Conservation (phyloP, 345 rosid species). For the Brassica rapa region DNA sequence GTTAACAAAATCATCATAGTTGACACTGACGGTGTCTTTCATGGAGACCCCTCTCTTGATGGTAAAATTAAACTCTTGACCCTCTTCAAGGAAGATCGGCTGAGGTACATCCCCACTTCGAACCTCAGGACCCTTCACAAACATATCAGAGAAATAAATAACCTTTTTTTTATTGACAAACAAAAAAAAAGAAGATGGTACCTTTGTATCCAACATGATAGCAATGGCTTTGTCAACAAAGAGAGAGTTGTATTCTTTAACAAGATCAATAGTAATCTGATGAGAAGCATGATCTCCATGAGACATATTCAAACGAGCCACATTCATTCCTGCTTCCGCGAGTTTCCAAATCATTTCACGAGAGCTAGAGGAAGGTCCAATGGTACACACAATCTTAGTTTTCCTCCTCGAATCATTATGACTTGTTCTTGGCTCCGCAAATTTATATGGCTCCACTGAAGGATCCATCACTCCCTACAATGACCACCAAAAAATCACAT, state of each 20-base stretch:
- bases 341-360: conserved; percentile 97
- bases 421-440: conserved; percentile 41
- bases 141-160: conserved; percentile 2
- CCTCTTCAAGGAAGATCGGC: conserved; percentile 73
- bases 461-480: conserved; percentile 52
- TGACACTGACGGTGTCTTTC: conserved; percentile 83
- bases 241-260: conserved; percentile 86
- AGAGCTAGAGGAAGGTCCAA: conserved; percentile 94
- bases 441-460: conserved; percentile 28
- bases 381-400: conserved; percentile 92
- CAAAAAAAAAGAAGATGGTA: conserved; percentile 24
- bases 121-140: conserved; percentile 93
- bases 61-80: conserved; percentile 89
- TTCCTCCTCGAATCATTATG: conserved; percentile 54
- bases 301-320: conserved; percentile 94
- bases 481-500: not conserved
- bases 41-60: conserved; percentile 78
- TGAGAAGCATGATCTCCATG: conserved; percentile 97
- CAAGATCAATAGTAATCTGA: conserved; percentile 80
- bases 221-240: conserved; percentile 79
- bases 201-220: conserved; percentile 96
- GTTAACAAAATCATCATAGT: conserved; percentile 86
- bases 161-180: not conserved
- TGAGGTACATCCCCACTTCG: conserved; percentile 95
- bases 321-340: conserved; percentile 91